Evolutionary conservation across 2,329 filamentous ascomycete genomes (phyloP).

Genomic region (Venturia aucupariae): DNA sequence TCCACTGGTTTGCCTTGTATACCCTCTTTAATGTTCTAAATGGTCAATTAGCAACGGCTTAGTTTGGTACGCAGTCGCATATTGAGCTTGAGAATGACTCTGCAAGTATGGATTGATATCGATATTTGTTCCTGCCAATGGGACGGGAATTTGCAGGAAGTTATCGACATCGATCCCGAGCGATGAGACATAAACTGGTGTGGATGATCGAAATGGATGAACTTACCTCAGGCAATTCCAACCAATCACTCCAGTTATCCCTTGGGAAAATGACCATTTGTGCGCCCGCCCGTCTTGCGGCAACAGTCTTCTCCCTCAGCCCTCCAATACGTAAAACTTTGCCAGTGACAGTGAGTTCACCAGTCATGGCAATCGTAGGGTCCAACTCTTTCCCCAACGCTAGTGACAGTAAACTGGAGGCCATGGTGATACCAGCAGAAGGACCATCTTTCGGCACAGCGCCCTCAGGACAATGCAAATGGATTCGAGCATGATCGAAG

Average conservation of each 20-base stretch:
- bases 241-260: slow-evolving; percentile 95
- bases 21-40: slow-evolving; percentile 92
- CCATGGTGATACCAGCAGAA: slow-evolving; percentile 89
- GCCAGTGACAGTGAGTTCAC: slow-evolving; percentile 90
- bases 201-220: not conserved
- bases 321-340: slow-evolving; percentile 95
- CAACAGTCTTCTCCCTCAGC: slow-evolving; percentile 92
- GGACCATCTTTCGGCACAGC: slow-evolving; percentile 85
- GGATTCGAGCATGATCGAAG: slow-evolving; percentile 90
- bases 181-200: not conserved
- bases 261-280: slow-evolving; percentile 90
- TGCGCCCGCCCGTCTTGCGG: slow-evolving; percentile 82
- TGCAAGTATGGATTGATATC: too few relatives aligned
- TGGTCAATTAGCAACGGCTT: not conserved
- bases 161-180: not conserved
- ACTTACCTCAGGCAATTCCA: slow-evolving; percentile 90
- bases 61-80: too few relatives aligned
- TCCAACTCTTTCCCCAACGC: slow-evolving; percentile 70
- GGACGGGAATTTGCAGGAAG: too few relatives aligned
- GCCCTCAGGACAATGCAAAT: slow-evolving; percentile 93
- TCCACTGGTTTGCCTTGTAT: slow-evolving; percentile 83
- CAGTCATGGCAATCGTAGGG: slow-evolving; percentile 93
- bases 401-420: slow-evolving; percentile 80
- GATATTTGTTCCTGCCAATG: not conserved
- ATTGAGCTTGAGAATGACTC: too few relatives aligned